Evolutionary conservation across 306 rosid genomes (phyloP), one percentile per base, ranked within the genome.

Genomic region (Malus domestica): DNA sequence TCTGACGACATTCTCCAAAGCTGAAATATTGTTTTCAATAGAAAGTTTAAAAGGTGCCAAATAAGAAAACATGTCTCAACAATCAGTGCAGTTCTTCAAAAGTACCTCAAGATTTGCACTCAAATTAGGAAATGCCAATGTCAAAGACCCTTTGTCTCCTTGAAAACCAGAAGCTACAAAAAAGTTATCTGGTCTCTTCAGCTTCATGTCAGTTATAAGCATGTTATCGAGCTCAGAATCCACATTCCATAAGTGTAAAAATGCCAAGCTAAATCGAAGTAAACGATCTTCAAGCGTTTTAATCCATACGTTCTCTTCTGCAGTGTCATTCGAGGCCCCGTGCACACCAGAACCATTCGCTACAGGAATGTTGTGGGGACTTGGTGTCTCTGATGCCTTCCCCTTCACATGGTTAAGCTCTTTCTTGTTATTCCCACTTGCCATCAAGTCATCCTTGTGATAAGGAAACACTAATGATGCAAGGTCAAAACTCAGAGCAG

Each of bases 101-200:
- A 76, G 80, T 90, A 90, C 98, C 98, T 95, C 93, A 38, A 90
- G 92, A 73, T 73, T 81, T 54, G 98, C 85, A 85, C 78, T 81
- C 79, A 77, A 80, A 80, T 88, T 86, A 80, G 97, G 98, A 90
- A 95, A 95, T 30, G 88, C 82, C 86, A 95, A 83, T 23, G 98
- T 95, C 85, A 95, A 72, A 67, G 98, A 92, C 44, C 98, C 98
- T 82, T 86, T 89, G 82, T 95, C 98, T 73, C 98, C 98, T 78
- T 84, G 93, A 81, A 95, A 85, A 79, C 98, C 98, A 64, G 93
- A 88, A 83, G 89, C 89, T 58, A 92, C 82, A 42, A 90, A 67
- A 87, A 92, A 89, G 80, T 88, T 84, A 71, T 87, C 87, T 33
- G 97, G 97, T 82, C 88, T 92, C 91, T 83, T 84, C 70, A 95